Evolutionary conservation across 2,329 filamentous ascomycete species (phyloP).

Genomic region (Tricladium varicosporioides): DNA sequence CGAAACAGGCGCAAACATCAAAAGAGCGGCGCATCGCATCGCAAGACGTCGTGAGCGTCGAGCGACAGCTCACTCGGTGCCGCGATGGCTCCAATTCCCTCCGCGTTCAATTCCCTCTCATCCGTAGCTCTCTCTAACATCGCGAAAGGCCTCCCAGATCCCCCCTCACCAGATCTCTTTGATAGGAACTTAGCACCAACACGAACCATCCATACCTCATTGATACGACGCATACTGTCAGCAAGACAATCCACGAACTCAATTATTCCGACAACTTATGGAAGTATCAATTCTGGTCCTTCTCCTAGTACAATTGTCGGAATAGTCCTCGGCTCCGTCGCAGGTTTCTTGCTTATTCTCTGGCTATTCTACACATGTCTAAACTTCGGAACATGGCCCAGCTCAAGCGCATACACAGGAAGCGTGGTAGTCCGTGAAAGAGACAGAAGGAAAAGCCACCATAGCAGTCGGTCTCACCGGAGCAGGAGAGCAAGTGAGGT

Average conservation of each 20-base stretch:
- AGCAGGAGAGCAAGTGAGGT: constrained; percentile 21
- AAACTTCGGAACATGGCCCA: constrained; percentile 15
- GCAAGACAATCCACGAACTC: constrained; percentile 25
- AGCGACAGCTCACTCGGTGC: neutral
- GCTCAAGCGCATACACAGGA: constrained; percentile 17
- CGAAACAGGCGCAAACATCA: constrained; percentile 5
- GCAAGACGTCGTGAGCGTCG: neutral
- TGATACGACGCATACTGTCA: constrained; percentile 6
- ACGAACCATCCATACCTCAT: neutral
- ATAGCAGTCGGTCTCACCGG: constrained; percentile 11
- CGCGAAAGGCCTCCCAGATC: constrained; percentile 2
- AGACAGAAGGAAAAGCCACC: constrained; percentile 21
- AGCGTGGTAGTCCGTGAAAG: constrained; percentile 16
- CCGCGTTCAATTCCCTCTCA: constrained; percentile 2
- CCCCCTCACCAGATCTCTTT: neutral
- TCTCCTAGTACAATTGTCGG: constrained; percentile 56
- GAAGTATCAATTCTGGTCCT: constrained; percentile 49
- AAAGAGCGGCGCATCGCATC: neutral
- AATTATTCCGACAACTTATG: constrained; percentile 62
- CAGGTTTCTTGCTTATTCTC: constrained; percentile 50
- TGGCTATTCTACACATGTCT: constrained; percentile 46
- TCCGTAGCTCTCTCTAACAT: constrained; percentile 7
- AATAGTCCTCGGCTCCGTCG: constrained; percentile 55
- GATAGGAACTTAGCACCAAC: constrained; percentile 3
- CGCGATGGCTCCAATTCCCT: constrained; percentile 21